Evolutionary conservation across 2,329 filamentous ascomycete species (phyloP).

Genomic region (Trichoderma sp.): DNA sequence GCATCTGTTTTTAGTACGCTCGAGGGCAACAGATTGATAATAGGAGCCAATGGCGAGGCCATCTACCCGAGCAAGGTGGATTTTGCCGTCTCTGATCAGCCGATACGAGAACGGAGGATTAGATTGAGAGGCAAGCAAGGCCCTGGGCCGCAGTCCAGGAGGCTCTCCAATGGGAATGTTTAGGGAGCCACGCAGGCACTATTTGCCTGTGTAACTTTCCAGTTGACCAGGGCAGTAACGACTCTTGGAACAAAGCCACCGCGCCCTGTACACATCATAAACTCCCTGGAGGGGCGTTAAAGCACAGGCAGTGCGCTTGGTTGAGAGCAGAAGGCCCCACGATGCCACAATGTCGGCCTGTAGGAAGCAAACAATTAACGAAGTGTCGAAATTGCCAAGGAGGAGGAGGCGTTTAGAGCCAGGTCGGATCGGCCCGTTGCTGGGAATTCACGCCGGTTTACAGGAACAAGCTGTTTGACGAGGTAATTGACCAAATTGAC

Average conservation of each 20-base stretch:
- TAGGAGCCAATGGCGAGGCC: slow-evolving; percentile 29
- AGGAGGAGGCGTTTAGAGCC: slow-evolving; percentile 21
- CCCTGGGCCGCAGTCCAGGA: slow-evolving; percentile 24
- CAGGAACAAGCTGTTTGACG: neutral
- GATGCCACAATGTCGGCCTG: neutral
- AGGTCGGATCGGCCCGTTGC: slow-evolving; percentile 31
- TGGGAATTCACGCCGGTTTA: neutral
- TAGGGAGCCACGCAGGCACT: slow-evolving; percentile 20
- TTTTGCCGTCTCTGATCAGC: slow-evolving; percentile 19
- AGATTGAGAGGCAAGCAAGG: slow-evolving; percentile 21
- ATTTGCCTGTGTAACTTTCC: slow-evolving; percentile 25
- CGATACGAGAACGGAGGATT: slow-evolving; percentile 17
- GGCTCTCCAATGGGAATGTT: slow-evolving; percentile 25
- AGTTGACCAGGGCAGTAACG: slow-evolving; percentile 22
- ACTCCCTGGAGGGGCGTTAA: neutral
- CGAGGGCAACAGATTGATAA: slow-evolving; percentile 14
- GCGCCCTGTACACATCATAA: neutral
- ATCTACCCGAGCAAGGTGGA: slow-evolving; percentile 31
- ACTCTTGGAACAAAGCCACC: neutral
- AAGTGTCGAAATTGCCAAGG: slow-evolving; percentile 19
- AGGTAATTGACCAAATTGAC: neutral
- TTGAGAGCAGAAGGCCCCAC: neutral
- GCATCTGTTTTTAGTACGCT: neutral
- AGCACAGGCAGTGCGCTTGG: neutral
- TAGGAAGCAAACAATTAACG: slow-evolving; percentile 17